phyloP scores from a whole-genome alignment of 2,329 filamentous ascomycete genomes.

The Alternaria sp. region DNA sequence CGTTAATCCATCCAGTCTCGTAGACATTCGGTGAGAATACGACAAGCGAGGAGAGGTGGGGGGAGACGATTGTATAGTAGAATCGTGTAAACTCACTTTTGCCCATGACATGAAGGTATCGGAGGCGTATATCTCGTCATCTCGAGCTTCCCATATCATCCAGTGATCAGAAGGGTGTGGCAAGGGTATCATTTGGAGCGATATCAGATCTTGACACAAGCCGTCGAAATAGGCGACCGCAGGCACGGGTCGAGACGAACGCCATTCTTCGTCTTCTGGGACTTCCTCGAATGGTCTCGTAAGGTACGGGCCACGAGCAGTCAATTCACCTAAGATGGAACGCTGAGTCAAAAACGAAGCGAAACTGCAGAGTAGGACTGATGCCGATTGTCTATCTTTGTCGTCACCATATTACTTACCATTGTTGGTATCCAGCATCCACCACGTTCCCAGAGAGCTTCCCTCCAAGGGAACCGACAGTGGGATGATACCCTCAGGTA shows the following conservation, averaged over 20 bases:
- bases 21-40: background rate
- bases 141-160: background rate
- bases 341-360: background rate
- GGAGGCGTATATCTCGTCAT: background rate
- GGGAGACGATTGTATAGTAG: background rate
- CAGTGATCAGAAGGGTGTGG: background rate
- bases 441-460: background rate
- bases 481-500: background rate
- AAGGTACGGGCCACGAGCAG: background rate
- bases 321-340: background rate
- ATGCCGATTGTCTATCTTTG: background rate
- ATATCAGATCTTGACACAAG: background rate
- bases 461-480: background rate
- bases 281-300: background rate
- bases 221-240: background rate
- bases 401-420: background rate
- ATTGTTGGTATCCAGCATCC: slow-evolving; percentile 2
- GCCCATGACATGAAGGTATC: background rate
- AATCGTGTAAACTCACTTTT: background rate
- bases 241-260: background rate
- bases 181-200: background rate
- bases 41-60: background rate
- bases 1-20: background rate
- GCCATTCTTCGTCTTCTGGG: slow-evolving; percentile 1
- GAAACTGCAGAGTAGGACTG: background rate